Base-by-base conservation (phyloP, 2,329 filamentous ascomycete species). In the Clonostachys rosea region DNA sequence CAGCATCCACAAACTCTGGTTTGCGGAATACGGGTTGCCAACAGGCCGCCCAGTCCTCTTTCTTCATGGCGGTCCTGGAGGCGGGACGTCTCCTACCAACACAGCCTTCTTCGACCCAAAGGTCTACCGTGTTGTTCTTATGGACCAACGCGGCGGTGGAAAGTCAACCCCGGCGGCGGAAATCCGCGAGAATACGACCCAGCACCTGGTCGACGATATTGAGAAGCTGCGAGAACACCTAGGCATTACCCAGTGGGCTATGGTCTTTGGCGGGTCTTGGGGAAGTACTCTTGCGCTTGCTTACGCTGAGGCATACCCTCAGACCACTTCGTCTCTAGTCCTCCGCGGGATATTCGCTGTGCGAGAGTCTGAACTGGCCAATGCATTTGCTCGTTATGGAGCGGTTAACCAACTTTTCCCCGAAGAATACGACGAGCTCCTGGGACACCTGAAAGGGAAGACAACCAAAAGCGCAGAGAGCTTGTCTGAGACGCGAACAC, bases 201-300 rank as follows among this genome's bases (percentile, higher is more conserved):
- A 43, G 20, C 42, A 43, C 20, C 42, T 43, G 6, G n/a, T 34
- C 18, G 18, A 30, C 9, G 42, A 43, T n/a, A 43, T 43, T 16
- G 42, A 43, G 42, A 24, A 8, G 42, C 42, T 43, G 42, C 42
- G 42, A 11, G 30, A 30, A 14, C 42, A 43, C 17, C 18, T 43
- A 12, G 18, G 18, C 20, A 43, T 43, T 11, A 16, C 18, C 10
- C 30, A 43, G 20, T 43, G 42, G 42, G 20, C 18, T 33, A 30
- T 43, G 42, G 42, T 43, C 13, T 43, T 43, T 43, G 42, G 42
- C 2, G 42, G 42, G n/a, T 43, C 42, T 16, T 43, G 42, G 42
- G 42, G 42, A 30, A 33, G 20, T 14, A 17, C 42, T 33, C 33
- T 43, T 6, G 42, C 42, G 11, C 33, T 43, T 16, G 20, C 33